Evolutionary conservation across 208 protist genomes (phyloP), one percentile per base, ranked within the genome.

Genomic region (Lotmaria passim): DNA sequence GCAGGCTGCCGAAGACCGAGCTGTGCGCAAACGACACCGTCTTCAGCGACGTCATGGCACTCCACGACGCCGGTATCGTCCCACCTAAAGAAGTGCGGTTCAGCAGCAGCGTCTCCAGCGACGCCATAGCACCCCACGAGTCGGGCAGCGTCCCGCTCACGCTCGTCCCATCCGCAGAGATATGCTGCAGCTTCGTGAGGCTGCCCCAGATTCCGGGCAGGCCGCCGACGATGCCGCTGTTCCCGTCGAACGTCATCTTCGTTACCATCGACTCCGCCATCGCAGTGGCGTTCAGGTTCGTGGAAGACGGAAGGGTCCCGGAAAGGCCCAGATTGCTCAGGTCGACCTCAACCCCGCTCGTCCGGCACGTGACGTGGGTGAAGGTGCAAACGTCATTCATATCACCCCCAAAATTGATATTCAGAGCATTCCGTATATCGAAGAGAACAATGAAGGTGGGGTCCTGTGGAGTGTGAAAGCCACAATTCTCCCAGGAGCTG

Each of bases 151-250:
- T n/a, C n/a, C n/a, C n/a, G n/a, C n/a, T n/a, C n/a, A n/a, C n/a
- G n/a, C n/a, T n/a, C n/a, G n/a, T n/a, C n/a, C n/a, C n/a, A n/a
- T n/a, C n/a, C n/a, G n/a, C n/a, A n/a, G n/a, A n/a, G n/a, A n/a
- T n/a, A n/a, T n/a, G n/a, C n/a, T n/a, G n/a, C n/a, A n/a, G n/a
- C n/a, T n/a, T n/a, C n/a, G n/a, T n/a, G n/a, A n/a, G n/a, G n/a
- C n/a, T n/a, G n/a, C n/a, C n/a, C n/a, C n/a, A n/a, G n/a, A n/a
- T n/a, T n/a, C n/a, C n/a, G n/a, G n/a, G n/a, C n/a, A n/a, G n/a
- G n/a, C n/a, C n/a, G n/a, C n/a, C n/a, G n/a, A n/a, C n/a, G n/a
- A 55, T 55, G 15, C 50, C 50, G 50, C 50, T 55, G 50, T 55
- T 55, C 12, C 50, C 50, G 50, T 55, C 50, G 15, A 55, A 36